Evolutionary conservation across 2,329 filamentous ascomycete genomes (phyloP), one percentile per base, ranked within the genome.

Genomic region (Verruconis gallopava): DNA sequence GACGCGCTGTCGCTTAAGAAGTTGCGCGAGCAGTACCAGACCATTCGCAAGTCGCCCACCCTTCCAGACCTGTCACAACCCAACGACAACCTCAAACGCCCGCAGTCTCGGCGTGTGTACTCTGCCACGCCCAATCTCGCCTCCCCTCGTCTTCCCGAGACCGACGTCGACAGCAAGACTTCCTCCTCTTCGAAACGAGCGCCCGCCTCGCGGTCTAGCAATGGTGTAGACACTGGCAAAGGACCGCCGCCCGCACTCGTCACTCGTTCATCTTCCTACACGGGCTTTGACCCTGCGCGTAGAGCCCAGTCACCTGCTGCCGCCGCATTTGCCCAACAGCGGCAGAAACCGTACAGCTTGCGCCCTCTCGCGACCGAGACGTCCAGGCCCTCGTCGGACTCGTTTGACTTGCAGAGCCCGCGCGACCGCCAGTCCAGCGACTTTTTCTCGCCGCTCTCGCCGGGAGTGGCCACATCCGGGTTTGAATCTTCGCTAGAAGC

Each of bases 231-330:
- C 52, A 68, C 64, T 21, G 63, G 59, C 44, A 56, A 61, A 51
- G 69, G 67, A 45, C 68, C 69, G 36, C 68, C 67, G 40, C 64
- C 69, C 44, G 63, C 67, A n/a, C 60, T 69, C 45, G 64, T 67
- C 45, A 69, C 67, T 40, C 66, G 66, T 42, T 52, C 54, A 21
- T 48, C 48, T 20, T 48, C 48, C 36, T 51, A 55, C 43, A 47
- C 48, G 35, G 51, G 53, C 43, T 50, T 51, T 13, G 58, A 60
- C 46, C 49, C 54, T 46, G 54, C 53, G 46, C 56, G 57, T 49
- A 47, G 52, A 22, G 46, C 53, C 33, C 55, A 54, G 43, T 52
- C 50, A 46, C 48, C 55, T 21, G 33, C 34, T 6, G 12, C 15
- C 12, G 13, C 32, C 15, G 30, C 35, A 3, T 20, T 37, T 45